Evolutionary conservation across 805 yeast genomes (phyloP), one percentile per base, ranked within the genome.

Genomic region (Yamadazyma tumulicola): DNA sequence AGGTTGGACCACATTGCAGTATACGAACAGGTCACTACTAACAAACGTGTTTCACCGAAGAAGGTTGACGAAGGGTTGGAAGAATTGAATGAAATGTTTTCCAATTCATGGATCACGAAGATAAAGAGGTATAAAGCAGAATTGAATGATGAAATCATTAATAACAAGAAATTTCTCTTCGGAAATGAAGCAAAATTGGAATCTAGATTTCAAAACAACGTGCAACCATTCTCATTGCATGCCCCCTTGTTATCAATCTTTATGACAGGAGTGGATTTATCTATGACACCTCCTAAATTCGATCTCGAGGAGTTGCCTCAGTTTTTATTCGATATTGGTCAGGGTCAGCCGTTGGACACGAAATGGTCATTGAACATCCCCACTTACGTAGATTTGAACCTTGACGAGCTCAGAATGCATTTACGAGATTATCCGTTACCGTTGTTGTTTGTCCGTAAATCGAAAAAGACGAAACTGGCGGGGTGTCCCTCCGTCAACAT

Each of bases 351-450:
- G 0, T 50, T 52, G 34, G 85, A 82, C 38, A 76, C 87, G 0
- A 51, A 67, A 33, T 89, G 77, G 54, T 77, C 91, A 1, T 65
- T 85, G 13, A 52, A 81, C 52, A 48, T 88, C 2, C 97, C 97
- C 0, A 48, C 79, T 35, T 63, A 64, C 53, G 27, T 83, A 10
- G 75, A 79, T 35, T 61, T 85, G 32, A 66, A 61, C 11, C 63
- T 85, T 24, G 59, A 63, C 3, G 94, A 86, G 48, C 52, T 80
- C 9, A 61, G 93, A 39, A 69, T 79, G 47, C 91, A 85, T 52
- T 47, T 89, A 40, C 65, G 93, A 35, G 97, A 89, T 50, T 87
- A 83, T 51, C 97, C 97, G 0, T 50, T 91, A 11, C 97, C 97
- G 0, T 59, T 89, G 32, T 55, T 85, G 6, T 78, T 79, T 43